These are phyloP conservation scores for Mucor lusitanicus DNA, from an alignment of 371 early-diverging fungal species.

Conservation along the genomic window DNA sequence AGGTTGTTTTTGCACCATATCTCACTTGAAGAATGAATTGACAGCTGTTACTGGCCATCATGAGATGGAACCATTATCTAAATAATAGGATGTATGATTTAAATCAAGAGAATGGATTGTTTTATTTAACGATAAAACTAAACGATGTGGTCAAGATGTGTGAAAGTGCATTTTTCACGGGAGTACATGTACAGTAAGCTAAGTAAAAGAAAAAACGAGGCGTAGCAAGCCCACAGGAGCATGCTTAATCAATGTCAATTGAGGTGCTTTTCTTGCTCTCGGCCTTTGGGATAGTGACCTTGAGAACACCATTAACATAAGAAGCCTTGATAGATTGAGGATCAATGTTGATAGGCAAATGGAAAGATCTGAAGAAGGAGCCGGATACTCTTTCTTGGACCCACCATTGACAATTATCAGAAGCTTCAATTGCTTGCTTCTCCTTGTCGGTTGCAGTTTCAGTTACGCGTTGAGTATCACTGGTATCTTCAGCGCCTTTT, in stretches of 20 bases:
- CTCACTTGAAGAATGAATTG: too few species aligned
- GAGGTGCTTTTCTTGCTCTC: not conserved
- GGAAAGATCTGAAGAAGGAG: constrained; percentile 30
- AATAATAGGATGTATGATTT: too few species aligned
- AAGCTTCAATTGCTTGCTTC: not conserved
- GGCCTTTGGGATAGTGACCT: constrained; percentile 38
- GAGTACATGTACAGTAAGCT: too few species aligned
- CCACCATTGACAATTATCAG: constrained; percentile 25
- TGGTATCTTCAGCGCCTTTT: not conserved
- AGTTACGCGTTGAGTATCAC: not conserved
- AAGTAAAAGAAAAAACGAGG: too few species aligned
- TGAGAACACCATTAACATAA: constrained; percentile 37
- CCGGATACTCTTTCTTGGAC: constrained; percentile 38
- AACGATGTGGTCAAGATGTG: too few species aligned
- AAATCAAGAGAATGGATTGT: too few species aligned
- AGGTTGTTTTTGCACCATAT: too few species aligned
- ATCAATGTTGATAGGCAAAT: constrained; percentile 34
- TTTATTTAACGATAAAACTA: too few species aligned
- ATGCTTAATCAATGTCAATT: constrained; percentile 28
- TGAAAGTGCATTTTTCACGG: too few species aligned
- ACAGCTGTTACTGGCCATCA: too few species aligned
- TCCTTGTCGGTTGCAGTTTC: not conserved
- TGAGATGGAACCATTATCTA: too few species aligned
- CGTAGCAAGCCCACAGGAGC: too few species aligned
- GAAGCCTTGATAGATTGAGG: constrained; percentile 37